Evolutionary conservation across 2,329 filamentous ascomycete species (phyloP), one percentile per base, ranked within the genome.

Genomic region (Aspergillus floridensis): DNA sequence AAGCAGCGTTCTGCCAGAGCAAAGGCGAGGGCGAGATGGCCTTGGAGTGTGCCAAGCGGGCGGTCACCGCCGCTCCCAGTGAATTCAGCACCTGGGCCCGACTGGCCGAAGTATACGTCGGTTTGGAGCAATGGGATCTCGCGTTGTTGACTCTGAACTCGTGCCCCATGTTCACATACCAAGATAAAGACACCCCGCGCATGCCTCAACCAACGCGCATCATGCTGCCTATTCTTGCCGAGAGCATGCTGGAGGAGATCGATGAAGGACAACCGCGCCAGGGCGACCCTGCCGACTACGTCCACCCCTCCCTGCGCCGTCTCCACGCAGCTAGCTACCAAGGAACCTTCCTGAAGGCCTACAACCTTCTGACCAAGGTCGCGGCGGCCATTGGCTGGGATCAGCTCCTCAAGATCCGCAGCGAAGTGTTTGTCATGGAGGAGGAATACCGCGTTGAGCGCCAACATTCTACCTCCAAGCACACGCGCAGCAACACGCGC

Each of bases 141-240:
- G 95, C 95, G 0, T 84, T 99, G 24, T 88, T 96, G 5, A 98
- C 95, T 4, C 83, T 99, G 55, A 99, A 99, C 78, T 99, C 95
- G 19, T 99, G 95, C 75, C 95, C 95, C 8, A 99, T 99, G 95
- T 99, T 99, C 76, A 99, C 95, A 6, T 98, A 99, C 76, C 95
- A 98, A 76, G 95, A 99, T 77, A 98, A 97, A 76, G 95, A 99
- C 74, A 89, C 92, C 5, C 95, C 95, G 3, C 80, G 95, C 60
- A 93, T 98, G 89, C 95, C 95, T 1, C 92, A 96, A 71, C 93
- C 95, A 0, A 89, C 90, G 68, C 90, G 92, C 58, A 90, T 98
- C 47, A 87, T 90, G 66, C 84, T 99, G 14, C 95, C 95, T 0
- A 90, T 93, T 16, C 83, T 98, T 55, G 84, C 90, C 0, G 95